These are phyloP conservation scores for Aspergillus nanangensis DNA, from an alignment of 495 filamentous ascomycete species.

Conservation along the genomic window DNA sequence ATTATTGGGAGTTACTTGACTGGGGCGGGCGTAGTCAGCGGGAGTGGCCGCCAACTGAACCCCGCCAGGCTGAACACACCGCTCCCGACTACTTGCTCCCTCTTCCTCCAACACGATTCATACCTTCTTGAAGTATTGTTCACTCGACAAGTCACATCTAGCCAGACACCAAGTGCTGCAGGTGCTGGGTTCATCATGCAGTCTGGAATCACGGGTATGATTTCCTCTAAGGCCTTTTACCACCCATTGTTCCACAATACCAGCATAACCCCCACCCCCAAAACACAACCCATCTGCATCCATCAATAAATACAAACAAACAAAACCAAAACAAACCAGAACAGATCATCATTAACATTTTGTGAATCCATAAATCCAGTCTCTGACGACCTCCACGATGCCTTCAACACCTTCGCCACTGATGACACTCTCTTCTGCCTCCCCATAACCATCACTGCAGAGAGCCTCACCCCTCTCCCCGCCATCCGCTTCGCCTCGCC, in stretches of 20 bases:
- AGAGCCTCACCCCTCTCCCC: constrained; percentile 62
- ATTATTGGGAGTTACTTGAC: no score
- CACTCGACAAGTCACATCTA: constrained; percentile 1
- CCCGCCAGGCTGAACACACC: neutral
- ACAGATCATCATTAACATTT: no score
- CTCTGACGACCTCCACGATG: constrained; percentile 77
- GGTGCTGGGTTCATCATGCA: constrained; percentile 55
- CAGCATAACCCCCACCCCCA: neutral
- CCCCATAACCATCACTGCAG: constrained; percentile 71
- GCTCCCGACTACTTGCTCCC: neutral
- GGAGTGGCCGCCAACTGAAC: neutral
- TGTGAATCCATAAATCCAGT: constrained; percentile 45
- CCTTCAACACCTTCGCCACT: constrained; percentile 71
- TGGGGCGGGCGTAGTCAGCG: no score
- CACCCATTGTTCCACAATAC: neutral
- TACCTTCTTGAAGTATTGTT: neutral
- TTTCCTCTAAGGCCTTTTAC: neutral
- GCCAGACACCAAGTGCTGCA: constrained; percentile 1
- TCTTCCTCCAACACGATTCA: neutral
- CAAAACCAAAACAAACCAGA: constrained; percentile 10
- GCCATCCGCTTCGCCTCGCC: constrained; percentile 52
- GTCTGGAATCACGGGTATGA: constrained; percentile 78
- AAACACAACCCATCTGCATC: neutral
- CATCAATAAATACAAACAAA: constrained; percentile 4
- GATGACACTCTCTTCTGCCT: constrained; percentile 67